These are phyloP conservation scores for Clavariopsis aquatica DNA, from an alignment of 495 filamentous ascomycete species.

Conservation along the genomic window DNA sequence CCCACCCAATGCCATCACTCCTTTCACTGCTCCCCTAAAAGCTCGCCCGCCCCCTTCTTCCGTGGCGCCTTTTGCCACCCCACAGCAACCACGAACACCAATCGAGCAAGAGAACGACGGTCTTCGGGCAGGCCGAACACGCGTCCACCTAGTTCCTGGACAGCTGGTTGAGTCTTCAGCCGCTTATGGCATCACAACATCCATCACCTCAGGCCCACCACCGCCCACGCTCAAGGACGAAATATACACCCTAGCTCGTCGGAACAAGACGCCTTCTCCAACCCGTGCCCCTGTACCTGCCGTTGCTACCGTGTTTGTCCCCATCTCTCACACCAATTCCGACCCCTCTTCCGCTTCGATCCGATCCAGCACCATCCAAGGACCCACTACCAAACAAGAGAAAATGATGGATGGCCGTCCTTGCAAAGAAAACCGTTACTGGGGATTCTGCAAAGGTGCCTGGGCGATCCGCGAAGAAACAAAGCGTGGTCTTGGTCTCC, in stretches of 20 bases:
- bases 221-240: background rate
- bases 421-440: constrained; percentile 50
- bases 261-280: background rate
- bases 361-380: constrained; percentile 9
- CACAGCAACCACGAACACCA: constrained; percentile 15
- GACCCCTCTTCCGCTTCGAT: constrained; percentile 10
- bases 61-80: background rate
- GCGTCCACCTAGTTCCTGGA: background rate
- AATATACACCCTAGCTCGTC: background rate
- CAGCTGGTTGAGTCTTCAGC: background rate
- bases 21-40: constrained; percentile 4
- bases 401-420: constrained; percentile 38
- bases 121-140: constrained; percentile 13
- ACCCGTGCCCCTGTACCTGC: background rate
- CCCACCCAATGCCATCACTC: background rate
- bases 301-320: too few species aligned
- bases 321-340: constrained; percentile 3
- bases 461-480: constrained; percentile 50
- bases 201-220: background rate
- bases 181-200: background rate
- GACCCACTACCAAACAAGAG: background rate
- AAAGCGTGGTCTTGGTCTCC: constrained; percentile 45
- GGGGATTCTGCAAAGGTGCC: constrained; percentile 57
- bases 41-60: background rate
- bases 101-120: background rate